Percentiles rank a stretch among this genome's conserved stretches.
phyloP scores from a whole-genome alignment of 2,329 filamentous ascomycete species.

The Trichoderma pleuroti region DNA sequence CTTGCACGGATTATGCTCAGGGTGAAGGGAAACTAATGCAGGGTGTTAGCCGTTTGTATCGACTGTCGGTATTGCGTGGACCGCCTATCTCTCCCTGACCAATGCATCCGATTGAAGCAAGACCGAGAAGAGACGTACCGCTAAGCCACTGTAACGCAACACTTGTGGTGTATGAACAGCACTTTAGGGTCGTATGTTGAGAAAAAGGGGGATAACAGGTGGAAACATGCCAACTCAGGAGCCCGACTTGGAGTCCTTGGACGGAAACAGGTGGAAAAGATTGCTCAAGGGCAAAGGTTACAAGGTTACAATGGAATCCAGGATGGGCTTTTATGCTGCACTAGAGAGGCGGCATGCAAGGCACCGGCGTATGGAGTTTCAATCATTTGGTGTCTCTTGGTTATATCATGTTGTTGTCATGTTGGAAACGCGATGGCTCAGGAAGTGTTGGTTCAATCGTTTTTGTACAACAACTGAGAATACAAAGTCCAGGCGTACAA shows the following conservation, averaged over 20 bases:
- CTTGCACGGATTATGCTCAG: background rate
- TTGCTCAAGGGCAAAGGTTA: background rate
- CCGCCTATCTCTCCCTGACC: slow-evolving; percentile 87
- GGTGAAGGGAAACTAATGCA: slow-evolving; percentile 16
- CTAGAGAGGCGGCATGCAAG: background rate
- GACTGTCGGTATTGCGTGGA: slow-evolving; percentile 94
- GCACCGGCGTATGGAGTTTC: slow-evolving; percentile 4
- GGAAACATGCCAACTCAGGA: background rate
- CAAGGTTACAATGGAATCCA: background rate
- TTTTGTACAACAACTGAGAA: background rate
- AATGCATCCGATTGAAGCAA: slow-evolving; percentile 72
- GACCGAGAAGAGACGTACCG: background rate
- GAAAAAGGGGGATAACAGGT: background rate
- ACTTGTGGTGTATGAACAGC: background rate
- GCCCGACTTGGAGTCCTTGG: background rate
- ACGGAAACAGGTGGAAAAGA: background rate
- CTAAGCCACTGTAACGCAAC: background rate
- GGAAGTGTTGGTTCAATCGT: background rate
- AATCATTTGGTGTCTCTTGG: background rate
- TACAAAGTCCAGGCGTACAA: background rate
- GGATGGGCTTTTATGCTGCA: background rate
- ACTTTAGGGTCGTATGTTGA: background rate
- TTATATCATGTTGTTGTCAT: background rate
- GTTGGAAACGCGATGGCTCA: background rate
- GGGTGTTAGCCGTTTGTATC: slow-evolving; percentile 83